These are phyloP conservation scores for Pulveroboletus sp. DNA, from an alignment of 1,284 basidiomycete species.

Conservation along the genomic window DNA sequence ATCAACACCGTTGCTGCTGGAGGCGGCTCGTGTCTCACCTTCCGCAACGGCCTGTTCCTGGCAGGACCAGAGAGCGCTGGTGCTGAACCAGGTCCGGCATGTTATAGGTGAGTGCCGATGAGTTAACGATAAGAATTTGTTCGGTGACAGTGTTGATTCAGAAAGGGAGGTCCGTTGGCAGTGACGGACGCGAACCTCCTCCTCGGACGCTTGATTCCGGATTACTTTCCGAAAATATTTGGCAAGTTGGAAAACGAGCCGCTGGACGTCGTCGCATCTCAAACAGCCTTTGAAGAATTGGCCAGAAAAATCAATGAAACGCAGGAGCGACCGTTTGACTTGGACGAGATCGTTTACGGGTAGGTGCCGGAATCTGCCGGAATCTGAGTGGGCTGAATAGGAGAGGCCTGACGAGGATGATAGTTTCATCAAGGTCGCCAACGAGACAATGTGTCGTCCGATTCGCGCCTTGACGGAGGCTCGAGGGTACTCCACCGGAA, in stretches of 20 bases:
- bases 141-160: slow-evolving; percentile 17
- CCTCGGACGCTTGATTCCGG: slow-evolving; percentile 70
- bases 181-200: slow-evolving; percentile 78
- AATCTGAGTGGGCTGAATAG: background rate
- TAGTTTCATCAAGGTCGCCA: slow-evolving; percentile 91
- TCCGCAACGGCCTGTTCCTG: slow-evolving; percentile 56
- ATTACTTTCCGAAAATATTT: slow-evolving; percentile 76
- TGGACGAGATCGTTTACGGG: slow-evolving; percentile 92
- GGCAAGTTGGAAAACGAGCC: slow-evolving; percentile 74
- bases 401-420: slow-evolving; percentile 3
- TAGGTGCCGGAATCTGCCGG: slow-evolving; percentile 39
- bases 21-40: slow-evolving; percentile 57
- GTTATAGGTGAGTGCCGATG: slow-evolving; percentile 51
- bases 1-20: slow-evolving; percentile 81
- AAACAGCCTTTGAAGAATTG: slow-evolving; percentile 32
- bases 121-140: background rate
- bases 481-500: slow-evolving; percentile 80
- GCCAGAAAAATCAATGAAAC: slow-evolving; percentile 43
- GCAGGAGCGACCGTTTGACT: slow-evolving; percentile 53
- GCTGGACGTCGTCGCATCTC: slow-evolving; percentile 60
- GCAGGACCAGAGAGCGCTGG: slow-evolving; percentile 74
- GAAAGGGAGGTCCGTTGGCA: slow-evolving; percentile 73
- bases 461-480: slow-evolving; percentile 93
- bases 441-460: slow-evolving; percentile 92
- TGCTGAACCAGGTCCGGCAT: slow-evolving; percentile 73